Evolutionary conservation across 305 asterid species (phyloP).

Genomic region (Rubia peregrina): DNA sequence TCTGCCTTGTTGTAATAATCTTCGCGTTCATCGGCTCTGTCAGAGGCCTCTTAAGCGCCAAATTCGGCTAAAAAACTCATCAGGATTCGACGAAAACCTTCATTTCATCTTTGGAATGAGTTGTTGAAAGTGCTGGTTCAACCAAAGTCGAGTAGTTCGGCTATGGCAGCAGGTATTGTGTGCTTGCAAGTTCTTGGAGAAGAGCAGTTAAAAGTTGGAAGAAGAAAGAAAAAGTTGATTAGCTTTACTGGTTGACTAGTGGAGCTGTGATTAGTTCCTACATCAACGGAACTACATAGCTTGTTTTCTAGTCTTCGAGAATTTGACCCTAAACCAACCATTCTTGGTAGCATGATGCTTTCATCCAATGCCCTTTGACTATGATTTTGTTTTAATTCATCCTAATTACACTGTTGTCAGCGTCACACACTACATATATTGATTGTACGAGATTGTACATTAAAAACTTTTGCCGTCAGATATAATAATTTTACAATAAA

Average conservation of each 20-base stretch:
- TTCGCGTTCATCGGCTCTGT: slow-evolving; percentile 70
- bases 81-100: neutral
- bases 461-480: no score
- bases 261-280: slow-evolving; percentile 6
- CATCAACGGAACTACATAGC: slow-evolving; percentile 12
- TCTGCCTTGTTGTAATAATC: slow-evolving; percentile 34
- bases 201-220: neutral
- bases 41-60: slow-evolving; percentile 50
- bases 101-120: neutral
- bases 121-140: neutral
- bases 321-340: slow-evolving; percentile 17
- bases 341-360: slow-evolving; percentile 19
- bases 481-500: no score
- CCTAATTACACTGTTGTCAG: no score
- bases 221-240: neutral
- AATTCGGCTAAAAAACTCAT: slow-evolving; percentile 18
- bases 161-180: neutral
- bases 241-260: slow-evolving; percentile 1
- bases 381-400: no score
- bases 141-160: slow-evolving; percentile 4
- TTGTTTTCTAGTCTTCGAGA: neutral
- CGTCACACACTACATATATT: no score
- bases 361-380: no score
- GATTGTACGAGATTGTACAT: no score
- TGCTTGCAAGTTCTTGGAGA: slow-evolving; percentile 4